Base-by-base conservation (phyloP, 2,329 filamentous ascomycete species). In the Helminthosporium solani region DNA sequence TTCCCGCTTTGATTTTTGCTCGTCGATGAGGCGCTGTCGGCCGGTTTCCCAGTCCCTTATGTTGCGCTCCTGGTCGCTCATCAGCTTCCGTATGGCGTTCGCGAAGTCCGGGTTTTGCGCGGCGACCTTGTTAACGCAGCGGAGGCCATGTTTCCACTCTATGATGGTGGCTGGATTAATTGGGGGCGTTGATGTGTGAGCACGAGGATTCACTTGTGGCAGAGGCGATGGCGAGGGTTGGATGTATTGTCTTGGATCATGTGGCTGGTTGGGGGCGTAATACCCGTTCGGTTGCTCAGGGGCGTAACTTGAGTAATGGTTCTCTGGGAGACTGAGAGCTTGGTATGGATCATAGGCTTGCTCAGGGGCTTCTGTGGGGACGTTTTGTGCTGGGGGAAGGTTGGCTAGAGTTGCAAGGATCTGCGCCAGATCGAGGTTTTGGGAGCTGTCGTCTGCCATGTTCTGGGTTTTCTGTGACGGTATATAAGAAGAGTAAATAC, bases 51-150 rank as follows among this genome's bases (percentile, higher is more conserved):
- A 87, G 53, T 81, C 76, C 53, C 75, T 75, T 54, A 87, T 82
- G 56, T 86, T 79, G 33, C 77, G 74, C 56, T 83, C 78, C 63
- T 87, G 84, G 33, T 81, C 77, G 44, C 75, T 75, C 49, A 87
- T 85, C 66, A 87, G 74, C 69, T 70, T 72, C 46, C 66, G 68
- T 38, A 77, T 66, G 2, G 63, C 58, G 5, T 54, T 48, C 12
- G 62, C 67, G 53, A 78, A 76, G 6, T 68, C 56, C 0, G 67
- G 66, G 47, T 76, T 77, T 38, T 74, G 71, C 3, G 67, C 58
- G 7, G 73, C 70, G 14, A 76, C 68, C 55, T 77, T 77, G 56
- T 61, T 76, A 11, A 77, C 68, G 43, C 72, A 75, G 15, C 75
- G 70, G 6, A 78, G 58, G 15, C 71, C 75, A 40, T 70, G 69